Percentiles rank a stretch among this genome's conserved stretches.
Evolutionary conservation across 2,329 filamentous ascomycete genomes (phyloP).

Genomic region (Phialocephala sp.): DNA sequence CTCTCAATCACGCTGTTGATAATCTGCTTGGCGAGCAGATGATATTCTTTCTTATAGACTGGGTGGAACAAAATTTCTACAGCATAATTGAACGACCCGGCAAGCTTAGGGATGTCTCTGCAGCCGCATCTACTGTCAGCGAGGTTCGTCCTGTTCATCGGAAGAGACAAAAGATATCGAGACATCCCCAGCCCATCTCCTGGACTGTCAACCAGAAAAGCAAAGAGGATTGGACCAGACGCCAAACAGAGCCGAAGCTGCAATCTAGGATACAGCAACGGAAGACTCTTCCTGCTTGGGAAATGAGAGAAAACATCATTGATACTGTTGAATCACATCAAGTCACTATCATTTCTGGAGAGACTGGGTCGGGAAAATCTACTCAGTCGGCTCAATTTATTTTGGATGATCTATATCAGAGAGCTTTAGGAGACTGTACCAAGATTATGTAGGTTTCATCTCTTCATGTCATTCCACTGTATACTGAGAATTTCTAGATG

Average conservation of each 20-base stretch:
- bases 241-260: slow-evolving; percentile 68
- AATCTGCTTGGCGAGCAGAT: slow-evolving; percentile 83
- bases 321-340: slow-evolving; percentile 76
- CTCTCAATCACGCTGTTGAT: slow-evolving; percentile 71
- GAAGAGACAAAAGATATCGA: slow-evolving; percentile 44
- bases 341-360: slow-evolving; percentile 95
- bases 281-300: slow-evolving; percentile 84
- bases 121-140: slow-evolving; percentile 71
- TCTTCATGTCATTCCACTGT: neutral
- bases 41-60: slow-evolving; percentile 89
- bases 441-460: slow-evolving; percentile 70
- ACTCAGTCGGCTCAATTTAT: slow-evolving; percentile 97
- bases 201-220: slow-evolving; percentile 67
- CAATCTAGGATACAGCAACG: slow-evolving; percentile 77
- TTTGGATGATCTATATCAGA: slow-evolving; percentile 84
- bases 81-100: slow-evolving; percentile 85
- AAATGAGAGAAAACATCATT: slow-evolving; percentile 77
- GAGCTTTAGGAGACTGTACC: slow-evolving; percentile 74
- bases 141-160: slow-evolving; percentile 47
- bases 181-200: slow-evolving; percentile 63
- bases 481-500: slow-evolving; percentile 53
- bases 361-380: slow-evolving; percentile 96
- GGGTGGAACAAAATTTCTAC: slow-evolving; percentile 85
- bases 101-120: slow-evolving; percentile 80
- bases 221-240: slow-evolving; percentile 70